Conservation (phyloP, 2,329 filamentous ascomycete species). For the Exophiala bonariae region DNA sequence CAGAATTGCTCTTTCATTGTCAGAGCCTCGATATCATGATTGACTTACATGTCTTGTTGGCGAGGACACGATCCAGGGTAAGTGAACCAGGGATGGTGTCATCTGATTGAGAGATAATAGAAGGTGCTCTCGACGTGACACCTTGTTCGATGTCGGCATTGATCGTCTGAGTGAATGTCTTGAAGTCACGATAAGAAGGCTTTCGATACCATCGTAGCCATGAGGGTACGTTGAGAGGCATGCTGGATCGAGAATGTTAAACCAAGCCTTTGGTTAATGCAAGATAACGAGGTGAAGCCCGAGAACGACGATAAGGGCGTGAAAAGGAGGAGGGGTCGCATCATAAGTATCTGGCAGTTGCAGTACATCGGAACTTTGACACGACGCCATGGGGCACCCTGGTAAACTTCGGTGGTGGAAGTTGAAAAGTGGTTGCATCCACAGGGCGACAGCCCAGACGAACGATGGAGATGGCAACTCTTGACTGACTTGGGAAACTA, state of each 20-base stretch:
- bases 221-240: slow-evolving; percentile 11
- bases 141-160: slow-evolving; percentile 17
- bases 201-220: slow-evolving; percentile 22
- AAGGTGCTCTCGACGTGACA: slow-evolving; percentile 12
- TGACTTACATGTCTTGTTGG: slow-evolving; percentile 20
- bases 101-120: slow-evolving; percentile 18
- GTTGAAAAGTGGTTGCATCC: too few relatives aligned
- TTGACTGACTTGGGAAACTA: too few relatives aligned
- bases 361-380: too few relatives aligned
- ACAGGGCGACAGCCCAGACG: too few relatives aligned
- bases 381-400: too few relatives aligned
- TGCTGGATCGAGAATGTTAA: neutral
- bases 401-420: too few relatives aligned
- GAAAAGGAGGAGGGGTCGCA: too few relatives aligned
- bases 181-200: slow-evolving; percentile 20
- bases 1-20: neutral
- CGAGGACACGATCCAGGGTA: slow-evolving; percentile 17
- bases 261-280: too few relatives aligned
- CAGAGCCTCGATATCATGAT: neutral
- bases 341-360: too few relatives aligned
- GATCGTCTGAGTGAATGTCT: slow-evolving; percentile 11
- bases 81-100: slow-evolving; percentile 13
- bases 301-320: neutral
- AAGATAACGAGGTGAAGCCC: too few relatives aligned
- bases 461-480: too few relatives aligned